Evolutionary conservation across 495 filamentous ascomycete species (phyloP), one percentile per base, ranked within the genome.

Genomic region (Daldinia concentrica): DNA sequence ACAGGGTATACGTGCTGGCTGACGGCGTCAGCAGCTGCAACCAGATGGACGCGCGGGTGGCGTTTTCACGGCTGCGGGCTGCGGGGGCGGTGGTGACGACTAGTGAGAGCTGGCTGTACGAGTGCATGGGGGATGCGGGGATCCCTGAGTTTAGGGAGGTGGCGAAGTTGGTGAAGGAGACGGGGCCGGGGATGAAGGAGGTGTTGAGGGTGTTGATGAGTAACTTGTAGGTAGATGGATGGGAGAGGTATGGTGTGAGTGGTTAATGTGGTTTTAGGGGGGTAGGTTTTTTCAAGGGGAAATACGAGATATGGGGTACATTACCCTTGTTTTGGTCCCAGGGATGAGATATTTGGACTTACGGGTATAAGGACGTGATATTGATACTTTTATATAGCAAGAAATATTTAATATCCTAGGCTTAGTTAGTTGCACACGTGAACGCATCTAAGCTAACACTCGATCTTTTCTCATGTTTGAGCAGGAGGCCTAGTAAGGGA

Each of bases 21-120:
- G 95, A 99, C 80, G 95, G 89, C 34, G 93, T 98, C 26, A 93
- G 90, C 69, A 93, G 90, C 79, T 90, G 91, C 74, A 95, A 97
- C 80, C 78, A 82, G 22, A 89, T 92, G 76, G 95, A 99, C 82
- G 83, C 95, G 32, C 86, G 85, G 0, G 81, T 98, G 74, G 95
- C 95, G 68, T 81, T 99, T 37, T 88, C 83, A 34, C 76, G 95
- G 68, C 75, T 99, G 79, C 79, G 92, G 73, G 83, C 83, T 72
- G 93, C 89, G 43, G 95, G 95, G 0, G 95, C 89, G 37, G 81
- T 89, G 12, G 86, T 99, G 15, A 97, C 93, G 54, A 93, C 90
- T 51, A 96, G 92, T 80, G 95, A 99, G 88, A 91, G 92, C 79
- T 92, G 90, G 81, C 70, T 98, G 69, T 99, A 95, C 83, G 95